Conservation (phyloP, 345 rosid genomes). For the Murraya koenigii region DNA sequence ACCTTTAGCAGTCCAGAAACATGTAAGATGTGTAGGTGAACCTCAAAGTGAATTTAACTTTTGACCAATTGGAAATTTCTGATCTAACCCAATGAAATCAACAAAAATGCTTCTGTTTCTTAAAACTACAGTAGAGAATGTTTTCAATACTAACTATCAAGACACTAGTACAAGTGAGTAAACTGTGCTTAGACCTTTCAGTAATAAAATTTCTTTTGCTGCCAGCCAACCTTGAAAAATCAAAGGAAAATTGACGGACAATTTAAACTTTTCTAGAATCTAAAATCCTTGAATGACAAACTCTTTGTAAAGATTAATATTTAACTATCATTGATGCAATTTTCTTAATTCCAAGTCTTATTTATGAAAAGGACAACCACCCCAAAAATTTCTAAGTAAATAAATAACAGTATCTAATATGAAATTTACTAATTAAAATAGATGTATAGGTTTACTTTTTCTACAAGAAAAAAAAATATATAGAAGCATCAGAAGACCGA, state of each 20-base stretch:
- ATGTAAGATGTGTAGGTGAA: background rate
- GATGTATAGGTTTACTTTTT: background rate
- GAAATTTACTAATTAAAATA: background rate
- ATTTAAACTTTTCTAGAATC: background rate
- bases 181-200: background rate
- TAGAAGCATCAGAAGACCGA: slow-evolving; percentile 16
- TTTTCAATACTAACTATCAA: background rate
- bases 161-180: background rate
- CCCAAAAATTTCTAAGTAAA: no score
- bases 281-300: background rate
- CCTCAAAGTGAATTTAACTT: background rate
- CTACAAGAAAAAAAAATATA: slow-evolving; percentile 8
- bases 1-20: background rate
- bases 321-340: background rate
- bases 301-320: slow-evolving; percentile 1
- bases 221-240: background rate
- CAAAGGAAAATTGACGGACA: background rate
- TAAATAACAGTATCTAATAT: background rate
- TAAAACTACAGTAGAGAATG: background rate
- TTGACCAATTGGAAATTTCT: background rate
- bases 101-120: background rate
- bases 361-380: background rate
- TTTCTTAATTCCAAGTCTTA: background rate
- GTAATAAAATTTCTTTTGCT: background rate
- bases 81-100: background rate